Base-by-base conservation (phyloP, 2,329 filamentous ascomycete genomes). In the Fusarium floridanum region DNA sequence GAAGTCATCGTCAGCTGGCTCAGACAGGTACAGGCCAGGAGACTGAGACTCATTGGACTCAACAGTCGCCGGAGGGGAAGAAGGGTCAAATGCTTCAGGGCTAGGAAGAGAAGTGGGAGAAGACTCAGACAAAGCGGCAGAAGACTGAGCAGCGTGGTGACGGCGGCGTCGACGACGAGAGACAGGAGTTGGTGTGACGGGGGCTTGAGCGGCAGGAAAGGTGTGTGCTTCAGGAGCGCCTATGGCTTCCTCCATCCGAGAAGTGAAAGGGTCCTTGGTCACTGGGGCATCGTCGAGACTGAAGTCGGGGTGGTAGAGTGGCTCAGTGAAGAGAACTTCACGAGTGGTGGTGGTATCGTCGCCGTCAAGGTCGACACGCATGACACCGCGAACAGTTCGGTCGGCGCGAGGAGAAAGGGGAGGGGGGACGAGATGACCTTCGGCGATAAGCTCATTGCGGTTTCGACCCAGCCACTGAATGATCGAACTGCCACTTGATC, bases 381-480 rank as follows among this genome's bases (percentile, higher is more conserved):
- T 74, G 34, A 76, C 81, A 2, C 84, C 83, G 6, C 84, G 80
- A 50, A 85, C 43, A 34, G 60, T 53, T 22, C 10, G 72, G 11
- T 71, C 67, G 2, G 74, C 74, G 61, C 82, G 68, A 64, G 81
- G 83, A 29, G 78, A 78, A 8, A 75, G 62, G 2, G 77, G 43
- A 4, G 85, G 85, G 2, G 85, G 85, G 1, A 87, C 82, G 7
- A 85, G 62, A 59, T 85, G 83, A n/a, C 85, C 85, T 67, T 85
- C 82, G 8, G 80, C 78, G 17, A 84, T 61, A 14, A 85, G 71
- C 2, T 79, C 76, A 2, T 71, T 70, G 6, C 85, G 82, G 5
- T 85, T 67, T 1, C 84, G 82, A 17, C 73, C 72, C 3, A 86
- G 63, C 34, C 83, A 81, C 77, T 87, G 85, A 2, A 72, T 60